Percentiles rank a stretch among this genome's conserved stretches.
phyloP scores from a whole-genome alignment of 1,284 basidiomycete genomes.

The Austroboletus niveus region DNA sequence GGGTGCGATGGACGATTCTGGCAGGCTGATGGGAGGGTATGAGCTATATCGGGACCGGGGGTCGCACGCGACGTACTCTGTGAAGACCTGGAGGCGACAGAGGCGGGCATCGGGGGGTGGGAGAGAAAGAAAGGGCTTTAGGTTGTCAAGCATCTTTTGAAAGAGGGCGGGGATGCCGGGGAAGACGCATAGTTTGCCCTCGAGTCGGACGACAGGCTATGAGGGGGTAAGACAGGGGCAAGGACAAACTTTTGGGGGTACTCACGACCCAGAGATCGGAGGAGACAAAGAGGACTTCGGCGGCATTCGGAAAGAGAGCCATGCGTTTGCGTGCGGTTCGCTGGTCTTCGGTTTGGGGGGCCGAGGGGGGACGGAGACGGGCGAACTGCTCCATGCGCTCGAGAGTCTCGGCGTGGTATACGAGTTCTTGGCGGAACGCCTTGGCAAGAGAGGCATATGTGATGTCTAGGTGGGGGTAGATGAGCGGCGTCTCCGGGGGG shows the following conservation, averaged over 20 bases:
- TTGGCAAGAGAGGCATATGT: conserved; percentile 86
- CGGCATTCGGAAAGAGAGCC: conserved; percentile 79
- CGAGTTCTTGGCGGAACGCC: conserved; percentile 77
- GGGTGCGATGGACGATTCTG: conserved; percentile 89
- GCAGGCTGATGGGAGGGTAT: conserved; percentile 41
- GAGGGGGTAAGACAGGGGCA: conserved; percentile 1
- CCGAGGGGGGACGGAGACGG: conserved; percentile 54
- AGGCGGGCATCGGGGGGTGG: conserved; percentile 71
- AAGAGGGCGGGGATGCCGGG: conserved; percentile 90
- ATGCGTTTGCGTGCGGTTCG: conserved; percentile 72
- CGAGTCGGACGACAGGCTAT: conserved; percentile 80
- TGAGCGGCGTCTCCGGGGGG: neutral
- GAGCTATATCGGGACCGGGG: neutral
- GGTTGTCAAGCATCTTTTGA: conserved; percentile 71
- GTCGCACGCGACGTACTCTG: conserved; percentile 48
- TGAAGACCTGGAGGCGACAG: conserved; percentile 75
- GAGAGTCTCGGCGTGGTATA: conserved; percentile 80
- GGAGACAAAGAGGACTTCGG: conserved; percentile 73
- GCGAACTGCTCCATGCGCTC: conserved; percentile 71
- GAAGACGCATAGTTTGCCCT: conserved; percentile 84
- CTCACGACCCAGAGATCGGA: conserved; percentile 80
- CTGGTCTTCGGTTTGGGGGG: conserved; percentile 68
- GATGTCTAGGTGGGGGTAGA: conserved; percentile 56
- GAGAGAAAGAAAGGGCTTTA: conserved; percentile 74
- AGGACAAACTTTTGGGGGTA: neutral